Evolutionary conservation across 495 filamentous ascomycete genomes (phyloP).

Genomic region (Emericellopsis terricola): DNA sequence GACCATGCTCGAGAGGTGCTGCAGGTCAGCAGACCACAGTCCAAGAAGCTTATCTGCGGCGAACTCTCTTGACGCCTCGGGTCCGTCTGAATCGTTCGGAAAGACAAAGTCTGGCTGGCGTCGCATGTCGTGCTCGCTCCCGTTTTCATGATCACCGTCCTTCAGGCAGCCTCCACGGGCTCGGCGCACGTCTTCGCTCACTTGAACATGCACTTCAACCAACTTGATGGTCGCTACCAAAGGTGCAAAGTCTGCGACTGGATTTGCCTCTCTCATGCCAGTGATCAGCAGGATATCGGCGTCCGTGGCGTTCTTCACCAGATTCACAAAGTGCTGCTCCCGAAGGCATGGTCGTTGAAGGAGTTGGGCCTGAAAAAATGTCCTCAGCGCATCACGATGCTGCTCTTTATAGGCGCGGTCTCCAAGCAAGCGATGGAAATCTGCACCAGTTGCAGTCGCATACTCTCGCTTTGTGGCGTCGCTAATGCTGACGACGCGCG

Average conservation of each 20-base stretch:
- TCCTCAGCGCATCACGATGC: constrained; percentile 34
- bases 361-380: constrained; percentile 33
- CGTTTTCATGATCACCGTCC: constrained; percentile 7
- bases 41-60: constrained; percentile 28
- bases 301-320: constrained; percentile 24
- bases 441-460: constrained; percentile 30
- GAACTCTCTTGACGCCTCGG: constrained; percentile 22
- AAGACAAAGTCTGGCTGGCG: constrained; percentile 31
- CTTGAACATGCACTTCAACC: constrained; percentile 33
- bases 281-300: constrained; percentile 43
- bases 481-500: constrained; percentile 38
- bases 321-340: constrained; percentile 36
- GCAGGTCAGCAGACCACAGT: constrained; percentile 29
- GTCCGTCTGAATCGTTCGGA: constrained; percentile 26
- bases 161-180: constrained; percentile 18
- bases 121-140: constrained; percentile 9
- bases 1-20: constrained; percentile 34
- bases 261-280: constrained; percentile 46
- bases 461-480: constrained; percentile 41
- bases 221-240: constrained; percentile 36
- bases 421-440: constrained; percentile 26
- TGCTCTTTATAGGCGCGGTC: constrained; percentile 46
- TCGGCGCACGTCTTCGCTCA: constrained; percentile 23
- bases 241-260: constrained; percentile 34
- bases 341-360: constrained; percentile 26